Evolutionary conservation across 2,329 filamentous ascomycete species (phyloP), one percentile per base, ranked within the genome.

Genomic region (Fusarium gaditjirri): DNA sequence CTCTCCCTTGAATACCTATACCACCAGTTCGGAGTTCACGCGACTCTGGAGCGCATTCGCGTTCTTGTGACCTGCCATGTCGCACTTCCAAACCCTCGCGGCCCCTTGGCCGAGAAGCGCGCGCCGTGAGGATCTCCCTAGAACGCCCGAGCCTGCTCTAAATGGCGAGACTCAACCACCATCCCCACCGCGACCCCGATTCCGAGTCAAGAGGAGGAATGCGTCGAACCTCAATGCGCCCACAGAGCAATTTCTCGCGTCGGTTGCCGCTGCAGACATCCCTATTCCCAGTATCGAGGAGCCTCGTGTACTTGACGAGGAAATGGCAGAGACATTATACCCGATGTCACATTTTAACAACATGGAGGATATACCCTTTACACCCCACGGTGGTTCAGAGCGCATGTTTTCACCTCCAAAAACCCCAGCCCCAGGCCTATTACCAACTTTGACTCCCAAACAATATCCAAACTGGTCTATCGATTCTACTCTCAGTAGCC

Each of bases 171-270:
- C 78, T 44, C 82, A 81, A 61, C 81, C 83, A 13, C 85, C 87
- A 16, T 86, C 86, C 41, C 84, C 87, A 31, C 86, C 85, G 46
- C 84, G 86, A 75, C 87, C 85, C 68, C 86, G 86, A 58, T 83
- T 90, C 73, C 85, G 84, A 71, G 79, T 90, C 66, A 88, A 88
- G 79, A 85, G 86, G 74, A 88, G 88, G 74, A 84, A 86, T 75
- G 84, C 84, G 41, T 85, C 87, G 46, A 84, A 86, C 62, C 82
- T 88, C 16, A 80, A 84, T 65, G 89, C 89, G 41, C 89, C 90
- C 4, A 91, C 90, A 3, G 85, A 90, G 75, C 88, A 91, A 55
- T 92, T 92, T 75, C 85, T 92, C n/a, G 89, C 89, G 6, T 91
- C 89, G 8, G 90, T 92, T 63, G 89, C 88, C 47, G 89, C 89